Evolutionary conservation across 371 early-diverging fungal genomes (phyloP).

Genomic region (Nematocida sp.): DNA sequence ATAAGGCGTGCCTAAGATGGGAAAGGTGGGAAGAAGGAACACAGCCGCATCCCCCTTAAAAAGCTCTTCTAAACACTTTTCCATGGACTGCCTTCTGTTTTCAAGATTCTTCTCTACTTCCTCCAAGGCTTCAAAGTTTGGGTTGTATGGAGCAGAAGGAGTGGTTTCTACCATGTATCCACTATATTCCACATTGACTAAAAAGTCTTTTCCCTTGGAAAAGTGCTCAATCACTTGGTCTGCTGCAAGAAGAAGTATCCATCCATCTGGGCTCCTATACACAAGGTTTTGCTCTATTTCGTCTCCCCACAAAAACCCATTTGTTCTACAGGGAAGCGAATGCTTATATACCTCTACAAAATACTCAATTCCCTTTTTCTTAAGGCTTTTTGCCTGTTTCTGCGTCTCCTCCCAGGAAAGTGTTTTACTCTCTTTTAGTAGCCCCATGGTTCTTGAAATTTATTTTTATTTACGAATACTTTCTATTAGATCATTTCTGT

Average conservation of each 20-base stretch:
- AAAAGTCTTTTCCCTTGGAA: background rate
- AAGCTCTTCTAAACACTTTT: background rate
- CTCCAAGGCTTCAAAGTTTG: constrained; percentile 17
- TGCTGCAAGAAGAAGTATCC: constrained; percentile 36
- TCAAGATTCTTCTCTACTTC: constrained; percentile 44
- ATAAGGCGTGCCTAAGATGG: constrained; percentile 26
- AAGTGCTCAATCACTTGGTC: constrained; percentile 10
- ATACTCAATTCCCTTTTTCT: constrained; percentile 56
- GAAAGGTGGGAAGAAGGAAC: constrained; percentile 39
- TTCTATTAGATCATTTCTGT: constrained; percentile 26
- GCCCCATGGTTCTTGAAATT: constrained; percentile 52
- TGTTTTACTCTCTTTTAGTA: constrained; percentile 46
- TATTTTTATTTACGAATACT: constrained; percentile 22
- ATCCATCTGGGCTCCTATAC: constrained; percentile 3
- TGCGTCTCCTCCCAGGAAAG: constrained; percentile 51
- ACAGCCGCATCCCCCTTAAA: constrained; percentile 19
- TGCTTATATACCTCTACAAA: constrained; percentile 55
- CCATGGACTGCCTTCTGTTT: constrained; percentile 15
- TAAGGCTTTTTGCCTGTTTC: constrained; percentile 32
- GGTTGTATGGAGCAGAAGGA: constrained; percentile 37
- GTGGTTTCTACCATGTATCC: constrained; percentile 64
- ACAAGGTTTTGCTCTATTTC: constrained; percentile 59
- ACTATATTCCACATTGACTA: constrained; percentile 54
- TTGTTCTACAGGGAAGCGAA: background rate
- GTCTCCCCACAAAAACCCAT: constrained; percentile 58